Evolutionary conservation across 140 eudicot species (phyloP), one percentile per base, ranked within the genome.

Genomic region (Cichorium intybus): DNA sequence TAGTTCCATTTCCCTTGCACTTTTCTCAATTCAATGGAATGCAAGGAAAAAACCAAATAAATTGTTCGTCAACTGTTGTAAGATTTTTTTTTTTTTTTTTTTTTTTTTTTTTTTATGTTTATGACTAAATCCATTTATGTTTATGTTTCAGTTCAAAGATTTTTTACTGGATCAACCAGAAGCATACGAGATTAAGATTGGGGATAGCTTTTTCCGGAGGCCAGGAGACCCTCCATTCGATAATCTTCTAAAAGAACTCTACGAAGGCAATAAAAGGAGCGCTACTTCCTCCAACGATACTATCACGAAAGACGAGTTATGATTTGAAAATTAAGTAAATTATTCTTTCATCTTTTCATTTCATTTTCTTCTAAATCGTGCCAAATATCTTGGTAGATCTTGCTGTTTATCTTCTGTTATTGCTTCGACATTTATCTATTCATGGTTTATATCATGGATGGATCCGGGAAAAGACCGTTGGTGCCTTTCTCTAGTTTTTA

Each of bases 121-220:
- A n/a, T 24, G 12, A 54, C 4, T 4, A n/a, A 46, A 1, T 22
- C 10, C 18, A 10, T 45, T 34, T 46, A 11, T 60, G 71, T 46
- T 34, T 59, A 12, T 61, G 43, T 45, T 60, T 49, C 71, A 89
- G 97, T 70, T 94, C 53, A 86, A 76, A 61, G 95, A 89, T 11
- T 94, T 89, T 63, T 8, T 89, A 69, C 77, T 94, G 77, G 71
- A 58, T 63, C 97, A 89, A 75, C 74, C 86, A 12, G 97, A 94
- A 66, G 93, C 99, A 54, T 89, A 94, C 53, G 99, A 94, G 72
- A 67, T 94, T 27, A 94, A 94, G 74, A 79, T 94, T 56, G 99
- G 97, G 41, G 97, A 94, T 24, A 78, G 73, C 51, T 72, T 84
- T 33, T 81, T 69, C 49, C 76, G 97, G 60, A 82, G 97, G 77